A percentile compares a stretch with the other conserved stretches of the same genome.
Conservation (phyloP, 2,329 filamentous ascomycete species). For the Alternaria triticimaculans region DNA sequence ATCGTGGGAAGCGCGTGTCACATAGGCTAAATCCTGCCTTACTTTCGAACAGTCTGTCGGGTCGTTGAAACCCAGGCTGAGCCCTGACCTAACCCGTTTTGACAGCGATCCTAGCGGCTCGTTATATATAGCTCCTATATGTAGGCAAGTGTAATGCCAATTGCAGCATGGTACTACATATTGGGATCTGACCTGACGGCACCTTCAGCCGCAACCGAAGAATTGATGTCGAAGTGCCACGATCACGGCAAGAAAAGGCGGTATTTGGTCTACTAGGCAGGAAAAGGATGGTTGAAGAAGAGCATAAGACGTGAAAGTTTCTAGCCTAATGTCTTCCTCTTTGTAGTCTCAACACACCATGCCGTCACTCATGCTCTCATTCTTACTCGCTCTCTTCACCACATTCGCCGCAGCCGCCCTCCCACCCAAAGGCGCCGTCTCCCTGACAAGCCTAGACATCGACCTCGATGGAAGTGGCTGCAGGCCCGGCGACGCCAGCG, state of each 20-base stretch:
- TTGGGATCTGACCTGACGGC: neutral
- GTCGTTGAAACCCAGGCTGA: neutral
- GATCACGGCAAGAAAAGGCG: neutral
- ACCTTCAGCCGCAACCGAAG: conserved; percentile 3
- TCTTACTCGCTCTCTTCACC: neutral
- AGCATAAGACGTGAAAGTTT: neutral
- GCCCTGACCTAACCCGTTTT: neutral
- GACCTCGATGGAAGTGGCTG: conserved; percentile 35
- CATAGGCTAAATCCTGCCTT: conserved; percentile 2
- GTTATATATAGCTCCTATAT: neutral
- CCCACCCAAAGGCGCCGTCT: conserved; percentile 21
- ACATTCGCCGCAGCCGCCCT: neutral
- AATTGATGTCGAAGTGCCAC: neutral
- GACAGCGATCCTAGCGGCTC: neutral
- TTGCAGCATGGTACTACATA: neutral
- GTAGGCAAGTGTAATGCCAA: neutral
- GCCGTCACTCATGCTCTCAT: neutral
- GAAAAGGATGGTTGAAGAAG: neutral
- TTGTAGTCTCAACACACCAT: neutral
- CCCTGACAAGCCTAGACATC: conserved; percentile 21
- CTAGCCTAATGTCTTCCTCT: neutral
- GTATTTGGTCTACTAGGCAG: neutral
- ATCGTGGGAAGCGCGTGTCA: neutral
- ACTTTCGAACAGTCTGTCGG: neutral
- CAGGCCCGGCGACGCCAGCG: conserved; percentile 26